These are phyloP conservation scores for Orbilia quercus DNA, from an alignment of 2,329 filamentous ascomycete genomes.

Conservation along the genomic window DNA sequence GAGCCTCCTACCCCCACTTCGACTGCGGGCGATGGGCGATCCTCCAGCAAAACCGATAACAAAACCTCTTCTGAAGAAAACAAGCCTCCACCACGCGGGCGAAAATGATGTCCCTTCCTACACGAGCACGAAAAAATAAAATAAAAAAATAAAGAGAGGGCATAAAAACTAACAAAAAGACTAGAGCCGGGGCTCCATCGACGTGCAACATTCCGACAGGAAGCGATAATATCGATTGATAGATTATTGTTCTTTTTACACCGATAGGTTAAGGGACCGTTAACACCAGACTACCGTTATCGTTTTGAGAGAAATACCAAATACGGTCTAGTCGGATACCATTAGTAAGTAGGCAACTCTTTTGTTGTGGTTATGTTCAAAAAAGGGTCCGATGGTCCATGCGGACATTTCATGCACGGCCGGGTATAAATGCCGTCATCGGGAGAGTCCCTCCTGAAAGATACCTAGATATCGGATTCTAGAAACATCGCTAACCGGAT, in stretches of 20 bases:
- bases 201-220: background rate
- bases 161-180: too few species aligned
- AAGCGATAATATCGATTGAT: conserved; percentile 7
- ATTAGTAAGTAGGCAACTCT: too few species aligned
- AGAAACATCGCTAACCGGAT: conserved; percentile 1
- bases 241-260: background rate
- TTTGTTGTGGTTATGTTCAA: too few species aligned
- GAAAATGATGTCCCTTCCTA: conserved; percentile 4
- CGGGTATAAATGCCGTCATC: conserved; percentile 27
- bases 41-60: background rate
- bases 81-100: conserved; percentile 10
- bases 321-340: conserved; percentile 2
- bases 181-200: background rate
- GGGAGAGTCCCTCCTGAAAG: conserved; percentile 12
- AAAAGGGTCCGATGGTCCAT: conserved; percentile 2
- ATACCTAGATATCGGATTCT: background rate
- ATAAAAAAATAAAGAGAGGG: too few species aligned
- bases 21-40: background rate
- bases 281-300: conserved; percentile 18
- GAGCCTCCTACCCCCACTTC: background rate
- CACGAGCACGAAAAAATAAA: background rate
- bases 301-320: conserved; percentile 4
- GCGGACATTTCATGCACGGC: conserved; percentile 24
- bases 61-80: conserved; percentile 10
- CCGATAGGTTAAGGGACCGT: conserved; percentile 12